A percentile compares a stretch with the other conserved stretches of the same genome.
phyloP scores from a whole-genome alignment of 371 early-diverging fungal species.

The Mucor piriformis region DNA sequence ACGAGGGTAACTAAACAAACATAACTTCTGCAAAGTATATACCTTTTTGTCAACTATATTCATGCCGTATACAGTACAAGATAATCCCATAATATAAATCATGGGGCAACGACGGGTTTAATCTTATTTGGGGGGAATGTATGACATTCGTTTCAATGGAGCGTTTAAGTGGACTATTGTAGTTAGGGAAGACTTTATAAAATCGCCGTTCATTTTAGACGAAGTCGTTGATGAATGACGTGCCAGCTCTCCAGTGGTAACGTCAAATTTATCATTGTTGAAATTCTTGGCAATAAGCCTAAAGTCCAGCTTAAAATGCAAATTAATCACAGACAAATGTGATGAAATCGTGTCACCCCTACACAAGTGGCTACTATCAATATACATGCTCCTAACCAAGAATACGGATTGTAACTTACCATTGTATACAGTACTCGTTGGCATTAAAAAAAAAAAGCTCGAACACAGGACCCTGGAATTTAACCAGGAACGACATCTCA shows the following conservation, averaged over 20 bases:
- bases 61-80: neutral
- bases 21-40: too few relatives aligned
- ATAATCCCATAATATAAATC: slow-evolving; percentile 10
- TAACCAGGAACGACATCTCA: slow-evolving; percentile 10
- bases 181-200: neutral
- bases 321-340: neutral
- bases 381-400: neutral
- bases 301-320: neutral
- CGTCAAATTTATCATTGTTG: neutral
- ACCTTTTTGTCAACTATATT: too few relatives aligned
- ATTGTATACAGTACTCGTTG: slow-evolving; percentile 19
- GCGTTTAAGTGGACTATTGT: slow-evolving; percentile 3
- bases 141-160: slow-evolving; percentile 10
- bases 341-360: neutral
- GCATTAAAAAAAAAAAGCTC: slow-evolving; percentile 13
- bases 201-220: slow-evolving; percentile 4
- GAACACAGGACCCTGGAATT: slow-evolving; percentile 19
- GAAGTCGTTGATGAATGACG: slow-evolving; percentile 12
- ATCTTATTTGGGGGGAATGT: slow-evolving; percentile 10
- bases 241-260: slow-evolving; percentile 2
- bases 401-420: neutral
- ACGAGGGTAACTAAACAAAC: slow-evolving; percentile 7
- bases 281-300: neutral
- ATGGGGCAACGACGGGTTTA: slow-evolving; percentile 11
- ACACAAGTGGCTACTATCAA: slow-evolving; percentile 8